phyloP scores from a whole-genome alignment of 495 filamentous ascomycete genomes.

The Paragyromitra xinjiangensis region DNA sequence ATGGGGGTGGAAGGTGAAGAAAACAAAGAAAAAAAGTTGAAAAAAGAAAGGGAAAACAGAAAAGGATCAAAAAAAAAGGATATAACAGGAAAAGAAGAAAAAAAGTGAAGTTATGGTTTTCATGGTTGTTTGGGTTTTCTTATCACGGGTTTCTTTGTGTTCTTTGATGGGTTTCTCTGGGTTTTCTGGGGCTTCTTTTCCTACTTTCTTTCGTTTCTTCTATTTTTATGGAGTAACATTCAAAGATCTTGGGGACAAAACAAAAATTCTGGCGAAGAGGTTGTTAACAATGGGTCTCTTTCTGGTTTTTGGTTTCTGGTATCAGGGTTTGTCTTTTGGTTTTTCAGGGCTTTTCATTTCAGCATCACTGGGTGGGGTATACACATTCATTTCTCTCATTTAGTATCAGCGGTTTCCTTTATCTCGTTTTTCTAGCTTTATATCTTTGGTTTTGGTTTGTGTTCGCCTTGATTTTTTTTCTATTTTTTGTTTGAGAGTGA shows the following conservation, averaged over 20 bases:
- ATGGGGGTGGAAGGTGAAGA: constrained; percentile 19
- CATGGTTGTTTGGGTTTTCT: constrained; percentile 27
- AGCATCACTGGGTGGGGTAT: constrained; percentile 47
- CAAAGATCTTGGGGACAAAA: constrained; percentile 50
- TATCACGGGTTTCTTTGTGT: constrained; percentile 39
- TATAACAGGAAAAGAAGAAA: constrained; percentile 31
- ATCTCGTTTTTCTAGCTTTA: constrained; percentile 29
- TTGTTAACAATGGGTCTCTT: constrained; percentile 44
- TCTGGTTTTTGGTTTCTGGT: constrained; percentile 49
- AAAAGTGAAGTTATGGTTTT: constrained; percentile 27
- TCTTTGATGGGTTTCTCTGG: constrained; percentile 42
- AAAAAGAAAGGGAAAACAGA: constrained; percentile 22
- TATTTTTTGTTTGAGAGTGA: constrained; percentile 1
- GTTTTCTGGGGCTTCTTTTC: constrained; percentile 43
- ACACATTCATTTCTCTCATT: constrained; percentile 45
- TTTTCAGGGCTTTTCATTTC: constrained; percentile 44
- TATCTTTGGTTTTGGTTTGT: constrained; percentile 36
- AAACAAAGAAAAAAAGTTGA: constrained; percentile 27
- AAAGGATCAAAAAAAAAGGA: constrained; percentile 20
- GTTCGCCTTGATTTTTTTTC: neutral
- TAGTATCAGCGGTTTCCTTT: constrained; percentile 40
- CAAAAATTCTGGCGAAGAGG: constrained; percentile 52
- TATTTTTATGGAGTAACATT: constrained; percentile 51
- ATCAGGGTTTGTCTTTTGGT: constrained; percentile 43
- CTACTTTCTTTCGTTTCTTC: constrained; percentile 43